These are phyloP conservation scores for Setaria italica DNA, from an alignment of 202 grass and related monocot species.

Conservation along the genomic window DNA sequence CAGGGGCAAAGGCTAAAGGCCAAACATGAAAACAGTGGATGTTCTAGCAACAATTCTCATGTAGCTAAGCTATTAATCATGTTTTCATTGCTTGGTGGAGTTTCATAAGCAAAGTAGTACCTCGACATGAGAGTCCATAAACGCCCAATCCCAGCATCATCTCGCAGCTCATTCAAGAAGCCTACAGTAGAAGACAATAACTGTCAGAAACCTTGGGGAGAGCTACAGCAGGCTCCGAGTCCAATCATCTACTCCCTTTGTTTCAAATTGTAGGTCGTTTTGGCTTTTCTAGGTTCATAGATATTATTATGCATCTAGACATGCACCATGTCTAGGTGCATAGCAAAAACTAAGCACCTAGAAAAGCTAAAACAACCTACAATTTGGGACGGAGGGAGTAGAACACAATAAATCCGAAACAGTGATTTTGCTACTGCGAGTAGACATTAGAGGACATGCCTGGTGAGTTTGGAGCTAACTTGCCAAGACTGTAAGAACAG, in stretches of 20 bases:
- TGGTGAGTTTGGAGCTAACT: slow-evolving; percentile 74
- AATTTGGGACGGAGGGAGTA: background rate
- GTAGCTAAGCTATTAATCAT: background rate
- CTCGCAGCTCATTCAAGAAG: slow-evolving; percentile 82
- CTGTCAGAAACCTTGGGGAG: slow-evolving; percentile 37
- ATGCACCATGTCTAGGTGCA: no score
- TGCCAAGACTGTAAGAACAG: slow-evolving; percentile 79
- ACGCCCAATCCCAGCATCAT: slow-evolving; percentile 91
- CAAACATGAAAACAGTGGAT: slow-evolving; percentile 32
- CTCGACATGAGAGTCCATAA: slow-evolving; percentile 91
- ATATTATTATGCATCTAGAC: no score
- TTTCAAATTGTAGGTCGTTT: no score
- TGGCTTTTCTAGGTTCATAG: no score
- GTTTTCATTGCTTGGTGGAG: slow-evolving; percentile 28
- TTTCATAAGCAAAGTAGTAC: slow-evolving; percentile 54
- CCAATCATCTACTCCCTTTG: background rate
- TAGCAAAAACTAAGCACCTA: no score
- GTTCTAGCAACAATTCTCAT: slow-evolving; percentile 21
- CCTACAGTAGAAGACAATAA: slow-evolving; percentile 52
- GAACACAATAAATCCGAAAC: slow-evolving; percentile 10
- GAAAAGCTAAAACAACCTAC: no score
- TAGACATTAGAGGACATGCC: slow-evolving; percentile 51
- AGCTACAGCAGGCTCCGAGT: slow-evolving; percentile 1
- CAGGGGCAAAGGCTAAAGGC: background rate
- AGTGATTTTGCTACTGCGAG: background rate